Evolutionary conservation across 2,329 filamentous ascomycete species (phyloP).

Genomic region (Huntiella decipiens): DNA sequence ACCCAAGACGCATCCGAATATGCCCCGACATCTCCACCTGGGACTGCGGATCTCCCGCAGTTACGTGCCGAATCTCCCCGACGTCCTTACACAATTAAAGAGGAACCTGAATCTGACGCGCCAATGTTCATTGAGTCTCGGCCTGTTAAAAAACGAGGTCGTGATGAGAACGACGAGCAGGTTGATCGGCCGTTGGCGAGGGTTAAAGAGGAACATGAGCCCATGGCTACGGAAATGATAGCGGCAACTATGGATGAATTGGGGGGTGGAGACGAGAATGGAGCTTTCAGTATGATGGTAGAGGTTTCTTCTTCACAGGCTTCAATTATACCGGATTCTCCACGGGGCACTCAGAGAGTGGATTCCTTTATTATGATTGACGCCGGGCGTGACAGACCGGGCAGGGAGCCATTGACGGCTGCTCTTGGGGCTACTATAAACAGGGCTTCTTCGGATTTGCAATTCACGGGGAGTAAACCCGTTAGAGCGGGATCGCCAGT

Average conservation of each 20-base stretch:
- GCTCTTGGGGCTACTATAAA: too few relatives aligned
- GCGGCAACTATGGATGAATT: slow-evolving; percentile 3
- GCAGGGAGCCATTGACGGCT: too few relatives aligned
- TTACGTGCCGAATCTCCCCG: background rate
- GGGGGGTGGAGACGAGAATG: background rate
- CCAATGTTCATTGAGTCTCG: slow-evolving; percentile 4
- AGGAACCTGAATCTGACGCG: slow-evolving; percentile 21
- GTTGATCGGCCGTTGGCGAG: background rate
- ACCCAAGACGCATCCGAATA: slow-evolving; percentile 2
- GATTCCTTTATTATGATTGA: too few relatives aligned
- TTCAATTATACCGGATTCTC: slow-evolving; percentile 7
- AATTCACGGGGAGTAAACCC: too few relatives aligned
- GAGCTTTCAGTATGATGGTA: slow-evolving; percentile 7
- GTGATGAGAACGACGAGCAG: background rate
- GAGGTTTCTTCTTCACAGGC: slow-evolving; percentile 6
- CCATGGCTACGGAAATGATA: slow-evolving; percentile 1
- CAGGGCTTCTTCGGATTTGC: too few relatives aligned
- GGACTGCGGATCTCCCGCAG: background rate
- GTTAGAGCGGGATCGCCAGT: too few relatives aligned
- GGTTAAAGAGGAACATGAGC: slow-evolving; percentile 7
- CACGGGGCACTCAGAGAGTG: background rate
- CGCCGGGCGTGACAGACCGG: too few relatives aligned
- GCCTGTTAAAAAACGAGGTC: slow-evolving; percentile 4
- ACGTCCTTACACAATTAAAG: slow-evolving; percentile 21
- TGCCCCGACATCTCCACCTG: background rate